A percentile compares a stretch with the other conserved stretches of the same genome.
Evolutionary conservation across 148 eudicot species (phyloP).

Genomic region (Diospyros lotus): DNA sequence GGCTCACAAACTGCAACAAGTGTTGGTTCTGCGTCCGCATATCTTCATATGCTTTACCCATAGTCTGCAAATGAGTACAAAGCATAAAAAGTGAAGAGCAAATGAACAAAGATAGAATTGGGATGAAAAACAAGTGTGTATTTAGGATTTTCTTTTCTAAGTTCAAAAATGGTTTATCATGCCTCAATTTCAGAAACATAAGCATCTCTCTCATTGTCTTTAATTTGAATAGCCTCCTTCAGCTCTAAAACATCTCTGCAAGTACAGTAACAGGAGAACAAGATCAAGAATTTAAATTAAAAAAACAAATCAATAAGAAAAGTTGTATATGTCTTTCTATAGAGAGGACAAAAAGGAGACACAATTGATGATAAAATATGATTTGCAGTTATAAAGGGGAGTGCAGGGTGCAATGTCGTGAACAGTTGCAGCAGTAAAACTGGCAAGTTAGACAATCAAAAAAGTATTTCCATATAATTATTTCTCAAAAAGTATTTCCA

Average conservation of each 20-base stretch:
- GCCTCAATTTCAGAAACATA: conserved; percentile 97
- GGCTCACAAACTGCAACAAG: conserved; percentile 58
- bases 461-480: too few relatives aligned
- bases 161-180: neutral
- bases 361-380: too few relatives aligned
- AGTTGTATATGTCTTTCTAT: too few relatives aligned
- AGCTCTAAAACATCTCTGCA: conserved; percentile 73
- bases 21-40: conserved; percentile 83
- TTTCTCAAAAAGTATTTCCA: too few relatives aligned
- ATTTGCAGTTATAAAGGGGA: too few relatives aligned
- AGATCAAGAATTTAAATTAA: too few relatives aligned
- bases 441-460: too few relatives aligned
- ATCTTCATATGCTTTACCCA: conserved; percentile 91
- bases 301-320: too few relatives aligned
- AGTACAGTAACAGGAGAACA: neutral
- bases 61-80: conserved; percentile 37
- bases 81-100: conserved; percentile 1
- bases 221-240: conserved; percentile 71
- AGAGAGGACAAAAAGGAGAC: too few relatives aligned
- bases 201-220: conserved; percentile 81
- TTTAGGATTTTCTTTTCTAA: neutral
- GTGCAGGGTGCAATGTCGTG: too few relatives aligned
- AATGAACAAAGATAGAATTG: too few relatives aligned
- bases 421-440: too few relatives aligned
- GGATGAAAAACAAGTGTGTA: neutral